Conservation (phyloP, 805 yeast species). For the Metschnikowia lachancei region DNA sequence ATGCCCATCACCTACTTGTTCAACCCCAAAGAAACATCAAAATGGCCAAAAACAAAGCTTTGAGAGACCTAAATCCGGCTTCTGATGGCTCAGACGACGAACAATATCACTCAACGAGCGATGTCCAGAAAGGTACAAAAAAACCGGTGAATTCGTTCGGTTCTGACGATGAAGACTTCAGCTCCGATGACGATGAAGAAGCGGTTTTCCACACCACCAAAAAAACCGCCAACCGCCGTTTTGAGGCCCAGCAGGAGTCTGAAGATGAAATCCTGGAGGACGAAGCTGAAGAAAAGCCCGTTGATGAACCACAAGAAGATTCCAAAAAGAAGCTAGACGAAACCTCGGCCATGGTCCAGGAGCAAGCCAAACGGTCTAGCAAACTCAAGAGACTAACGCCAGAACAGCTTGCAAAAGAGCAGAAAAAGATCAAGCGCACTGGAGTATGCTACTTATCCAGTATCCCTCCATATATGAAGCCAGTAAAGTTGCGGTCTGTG, state of each 20-base stretch:
- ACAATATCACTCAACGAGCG: not conserved
- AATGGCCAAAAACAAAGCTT: conserved; percentile 12
- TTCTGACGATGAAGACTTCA: conserved; percentile 16
- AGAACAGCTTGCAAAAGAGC: conserved; percentile 52
- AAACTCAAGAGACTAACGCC: conserved; percentile 57
- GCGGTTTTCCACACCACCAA: conserved; percentile 16
- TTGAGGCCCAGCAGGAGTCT: conserved; percentile 7
- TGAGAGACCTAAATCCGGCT: conserved; percentile 9
- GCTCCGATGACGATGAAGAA: conserved; percentile 16
- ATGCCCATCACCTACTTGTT: conserved; percentile 4
- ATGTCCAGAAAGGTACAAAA: not conserved
- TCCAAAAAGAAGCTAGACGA: conserved; percentile 12
- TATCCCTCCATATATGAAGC: conserved; percentile 97
- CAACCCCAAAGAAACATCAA: not conserved
- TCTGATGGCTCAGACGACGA: conserved; percentile 9
- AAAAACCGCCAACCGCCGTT: conserved; percentile 1
- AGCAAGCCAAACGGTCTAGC: conserved; percentile 18
- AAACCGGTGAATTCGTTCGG: not conserved
- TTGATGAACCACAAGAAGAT: not conserved
- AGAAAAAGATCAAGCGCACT: conserved; percentile 59
- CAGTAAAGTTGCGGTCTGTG: conserved; percentile 81
- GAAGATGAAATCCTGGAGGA: conserved; percentile 7
- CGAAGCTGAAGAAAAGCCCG: conserved; percentile 1
- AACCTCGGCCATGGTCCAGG: conserved; percentile 16
- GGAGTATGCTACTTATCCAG: conserved; percentile 93